phyloP scores from a whole-genome alignment of 1,139 yeast species.

The Eremothecium coryli region DNA sequence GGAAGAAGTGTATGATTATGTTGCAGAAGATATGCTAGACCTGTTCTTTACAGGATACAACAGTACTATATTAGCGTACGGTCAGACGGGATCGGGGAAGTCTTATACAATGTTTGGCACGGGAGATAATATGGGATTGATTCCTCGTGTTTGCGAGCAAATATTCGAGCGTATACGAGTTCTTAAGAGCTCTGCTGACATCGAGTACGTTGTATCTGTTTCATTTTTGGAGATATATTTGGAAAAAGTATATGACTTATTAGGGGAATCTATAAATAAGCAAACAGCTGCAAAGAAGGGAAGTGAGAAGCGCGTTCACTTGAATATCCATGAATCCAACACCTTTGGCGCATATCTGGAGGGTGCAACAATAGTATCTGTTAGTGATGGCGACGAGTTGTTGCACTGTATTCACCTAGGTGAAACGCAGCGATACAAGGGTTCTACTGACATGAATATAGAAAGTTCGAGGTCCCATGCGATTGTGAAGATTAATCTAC shows the following conservation, averaged over 20 bases:
- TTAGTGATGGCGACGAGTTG: slow-evolving; percentile 51
- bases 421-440: slow-evolving; percentile 44
- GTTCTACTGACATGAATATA: slow-evolving; percentile 62
- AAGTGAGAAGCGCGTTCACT: slow-evolving; percentile 25
- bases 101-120: slow-evolving; percentile 80
- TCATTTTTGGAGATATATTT: slow-evolving; percentile 77
- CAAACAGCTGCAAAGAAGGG: slow-evolving; percentile 9
- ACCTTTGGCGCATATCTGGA: slow-evolving; percentile 61
- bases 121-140: slow-evolving; percentile 44
- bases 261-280: slow-evolving; percentile 19
- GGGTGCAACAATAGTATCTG: slow-evolving; percentile 55
- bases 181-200: slow-evolving; percentile 32
- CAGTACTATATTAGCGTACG: slow-evolving; percentile 79
- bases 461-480: slow-evolving; percentile 80
- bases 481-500: slow-evolving; percentile 57
- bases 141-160: slow-evolving; percentile 64
- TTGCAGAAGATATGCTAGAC: slow-evolving; percentile 43
- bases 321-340: slow-evolving; percentile 59
- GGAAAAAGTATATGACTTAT: slow-evolving; percentile 64
- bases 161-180: slow-evolving; percentile 49
- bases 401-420: slow-evolving; percentile 50
- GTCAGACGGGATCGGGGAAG: slow-evolving; percentile 86
- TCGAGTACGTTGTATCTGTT: slow-evolving; percentile 60
- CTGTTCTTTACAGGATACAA: slow-evolving; percentile 73
- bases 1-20: slow-evolving; percentile 51